phyloP scores from a whole-genome alignment of 1,284 basidiomycete genomes.

The Trametes sp. region DNA sequence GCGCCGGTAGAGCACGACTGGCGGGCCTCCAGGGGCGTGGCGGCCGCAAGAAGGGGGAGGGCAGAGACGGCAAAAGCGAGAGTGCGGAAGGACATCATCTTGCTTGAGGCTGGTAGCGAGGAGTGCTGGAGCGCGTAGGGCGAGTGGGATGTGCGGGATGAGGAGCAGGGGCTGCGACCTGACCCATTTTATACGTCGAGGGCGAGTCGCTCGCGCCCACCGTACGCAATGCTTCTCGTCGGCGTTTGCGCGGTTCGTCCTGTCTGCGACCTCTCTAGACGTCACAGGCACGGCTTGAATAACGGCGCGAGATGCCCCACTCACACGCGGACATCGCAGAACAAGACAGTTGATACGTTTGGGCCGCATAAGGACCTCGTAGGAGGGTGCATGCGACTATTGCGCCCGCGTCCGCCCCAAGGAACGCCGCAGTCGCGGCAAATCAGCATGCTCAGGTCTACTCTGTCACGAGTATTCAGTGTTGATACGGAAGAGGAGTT shows the following conservation, averaged over 20 bases:
- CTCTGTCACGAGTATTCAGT: not conserved
- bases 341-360: no score
- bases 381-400: not conserved
- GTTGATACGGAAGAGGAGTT: not conserved
- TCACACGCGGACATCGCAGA: no score
- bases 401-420: not conserved
- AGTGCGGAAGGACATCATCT: not conserved
- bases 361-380: not conserved
- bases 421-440: not conserved
- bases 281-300: no score
- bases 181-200: not conserved
- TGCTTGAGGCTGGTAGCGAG: not conserved
- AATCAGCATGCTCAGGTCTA: not conserved
- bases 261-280: no score
- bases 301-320: no score
- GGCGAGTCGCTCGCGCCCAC: not conserved
- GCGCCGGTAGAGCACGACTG: constrained; percentile 33
- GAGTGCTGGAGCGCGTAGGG: not conserved
- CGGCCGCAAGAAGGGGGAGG: constrained; percentile 28
- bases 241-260: no score
- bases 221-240: not conserved
- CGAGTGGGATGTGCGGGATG: not conserved
- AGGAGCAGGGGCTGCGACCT: not conserved
- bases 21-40: constrained; percentile 24
- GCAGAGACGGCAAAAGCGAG: constrained; percentile 15